phyloP scores from a whole-genome alignment of 805 yeast genomes.

The Yamadazyma takamatsuzukensis region DNA sequence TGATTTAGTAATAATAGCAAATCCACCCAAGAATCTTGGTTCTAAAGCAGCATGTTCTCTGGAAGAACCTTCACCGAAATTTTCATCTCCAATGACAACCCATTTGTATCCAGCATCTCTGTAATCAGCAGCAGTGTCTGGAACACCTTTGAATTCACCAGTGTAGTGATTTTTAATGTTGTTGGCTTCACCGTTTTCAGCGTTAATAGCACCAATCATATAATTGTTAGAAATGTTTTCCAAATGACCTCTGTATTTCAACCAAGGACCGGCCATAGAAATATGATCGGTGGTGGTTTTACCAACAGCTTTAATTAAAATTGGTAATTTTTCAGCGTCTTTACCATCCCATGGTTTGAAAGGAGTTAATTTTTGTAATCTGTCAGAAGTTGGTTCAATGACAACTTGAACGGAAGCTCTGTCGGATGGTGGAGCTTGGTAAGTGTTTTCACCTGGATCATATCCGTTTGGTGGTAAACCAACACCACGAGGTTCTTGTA shows the following conservation, averaged over 20 bases:
- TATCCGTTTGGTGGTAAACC: conserved; percentile 90
- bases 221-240: conserved; percentile 98
- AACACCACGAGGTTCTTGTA: conserved; percentile 82
- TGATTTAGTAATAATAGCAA: conserved; percentile 95
- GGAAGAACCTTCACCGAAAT: conserved; percentile 99
- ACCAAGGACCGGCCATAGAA: conserved; percentile 99
- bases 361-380: conserved; percentile 92
- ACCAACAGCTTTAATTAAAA: conserved; percentile 92
- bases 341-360: conserved; percentile 96
- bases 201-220: conserved; percentile 99
- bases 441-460: conserved; percentile 90
- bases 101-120: conserved; percentile 88
- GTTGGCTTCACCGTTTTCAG: conserved; percentile 95
- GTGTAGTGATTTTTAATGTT: conserved; percentile 84
- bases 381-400: conserved; percentile 88
- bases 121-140: conserved; percentile 94
- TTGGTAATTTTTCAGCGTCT: conserved; percentile 86
- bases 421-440: conserved; percentile 95
- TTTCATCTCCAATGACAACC: conserved; percentile 98
- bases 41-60: conserved; percentile 99
- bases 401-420: conserved; percentile 70
- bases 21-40: conserved; percentile 99
- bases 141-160: conserved; percentile 91
- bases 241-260: conserved; percentile 99
- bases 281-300: conserved; percentile 99